Evolutionary conservation across 75 land plant species (phyloP).

Genomic region (Isoetes taiwanensis): DNA sequence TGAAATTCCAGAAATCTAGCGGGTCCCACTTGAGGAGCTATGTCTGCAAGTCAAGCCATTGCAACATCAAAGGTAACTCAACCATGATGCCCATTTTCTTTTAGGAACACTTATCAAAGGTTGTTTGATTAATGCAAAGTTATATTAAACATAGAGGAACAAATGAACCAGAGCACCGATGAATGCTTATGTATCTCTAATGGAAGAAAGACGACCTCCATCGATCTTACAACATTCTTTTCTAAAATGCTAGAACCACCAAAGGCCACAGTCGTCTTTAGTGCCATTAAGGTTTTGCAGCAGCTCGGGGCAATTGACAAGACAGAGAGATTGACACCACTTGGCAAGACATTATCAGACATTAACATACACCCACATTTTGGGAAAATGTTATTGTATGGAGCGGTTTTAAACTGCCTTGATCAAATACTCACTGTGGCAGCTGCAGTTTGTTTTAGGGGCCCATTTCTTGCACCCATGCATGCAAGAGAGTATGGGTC

Average conservation of each 20-base stretch:
- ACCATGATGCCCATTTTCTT: no score
- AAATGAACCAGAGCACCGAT: no score
- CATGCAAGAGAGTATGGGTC: constrained; percentile 7
- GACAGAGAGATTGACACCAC: constrained; percentile 11
- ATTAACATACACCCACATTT: constrained; percentile 19
- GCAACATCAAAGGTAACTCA: no score
- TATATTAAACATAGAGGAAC: no score
- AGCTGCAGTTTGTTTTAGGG: constrained; percentile 19
- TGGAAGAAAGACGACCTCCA: no score
- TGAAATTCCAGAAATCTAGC: no score
- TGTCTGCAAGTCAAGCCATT: no score
- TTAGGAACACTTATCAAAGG: no score
- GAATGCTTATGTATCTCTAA: no score
- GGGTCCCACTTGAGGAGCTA: no score
- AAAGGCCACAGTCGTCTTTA: neutral
- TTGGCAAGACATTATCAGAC: constrained; percentile 14
- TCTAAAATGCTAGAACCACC: constrained; percentile 21
- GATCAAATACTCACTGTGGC: constrained; percentile 19
- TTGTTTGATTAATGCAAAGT: no score
- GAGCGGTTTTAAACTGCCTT: constrained; percentile 18
- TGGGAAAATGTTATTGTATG: constrained; percentile 23
- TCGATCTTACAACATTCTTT: constrained; percentile 15
- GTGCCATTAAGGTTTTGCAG: constrained; percentile 15
- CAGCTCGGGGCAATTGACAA: constrained; percentile 21
- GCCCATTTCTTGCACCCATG: constrained; percentile 19